Evolutionary conservation across 2,329 filamentous ascomycete species (phyloP).

Genomic region (Claviceps capensis): DNA sequence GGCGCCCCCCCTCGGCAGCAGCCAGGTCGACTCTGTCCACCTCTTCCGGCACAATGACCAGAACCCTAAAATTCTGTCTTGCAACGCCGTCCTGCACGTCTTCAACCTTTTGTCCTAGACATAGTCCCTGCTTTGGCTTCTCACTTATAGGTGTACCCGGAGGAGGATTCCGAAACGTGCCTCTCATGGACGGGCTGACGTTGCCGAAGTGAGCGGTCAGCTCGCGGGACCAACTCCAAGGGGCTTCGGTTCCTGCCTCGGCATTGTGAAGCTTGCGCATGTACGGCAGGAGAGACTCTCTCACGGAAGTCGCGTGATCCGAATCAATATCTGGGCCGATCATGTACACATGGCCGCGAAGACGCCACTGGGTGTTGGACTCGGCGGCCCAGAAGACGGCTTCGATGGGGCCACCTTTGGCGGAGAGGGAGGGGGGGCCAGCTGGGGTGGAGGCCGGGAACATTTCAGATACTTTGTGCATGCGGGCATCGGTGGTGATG

Average conservation of each 20-base stretch:
- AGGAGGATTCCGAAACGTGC: constrained; percentile 58
- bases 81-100: constrained; percentile 58
- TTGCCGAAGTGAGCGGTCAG: constrained; percentile 86
- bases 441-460: constrained; percentile 30
- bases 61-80: constrained; percentile 64
- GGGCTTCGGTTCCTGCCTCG: constrained; percentile 13
- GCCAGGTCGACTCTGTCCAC: constrained; percentile 64
- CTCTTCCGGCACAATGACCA: constrained; percentile 66
- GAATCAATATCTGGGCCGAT: constrained; percentile 54
- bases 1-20: constrained; percentile 45
- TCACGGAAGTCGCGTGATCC: constrained; percentile 30
- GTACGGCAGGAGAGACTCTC: constrained; percentile 42
- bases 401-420: constrained; percentile 61
- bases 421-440: constrained; percentile 19
- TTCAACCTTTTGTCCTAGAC: constrained; percentile 50
- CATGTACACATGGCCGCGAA: constrained; percentile 64
- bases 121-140: constrained; percentile 27
- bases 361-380: constrained; percentile 66
- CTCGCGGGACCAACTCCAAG: constrained; percentile 70
- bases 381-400: constrained; percentile 69
- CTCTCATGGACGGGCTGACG: constrained; percentile 65
- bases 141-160: constrained; percentile 49
- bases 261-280: constrained; percentile 37
- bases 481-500: constrained; percentile 78
- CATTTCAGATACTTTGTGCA: constrained; percentile 70